Evolutionary conservation across 495 filamentous ascomycete genomes (phyloP).

Genomic region (Hyaloscypha variabilis): DNA sequence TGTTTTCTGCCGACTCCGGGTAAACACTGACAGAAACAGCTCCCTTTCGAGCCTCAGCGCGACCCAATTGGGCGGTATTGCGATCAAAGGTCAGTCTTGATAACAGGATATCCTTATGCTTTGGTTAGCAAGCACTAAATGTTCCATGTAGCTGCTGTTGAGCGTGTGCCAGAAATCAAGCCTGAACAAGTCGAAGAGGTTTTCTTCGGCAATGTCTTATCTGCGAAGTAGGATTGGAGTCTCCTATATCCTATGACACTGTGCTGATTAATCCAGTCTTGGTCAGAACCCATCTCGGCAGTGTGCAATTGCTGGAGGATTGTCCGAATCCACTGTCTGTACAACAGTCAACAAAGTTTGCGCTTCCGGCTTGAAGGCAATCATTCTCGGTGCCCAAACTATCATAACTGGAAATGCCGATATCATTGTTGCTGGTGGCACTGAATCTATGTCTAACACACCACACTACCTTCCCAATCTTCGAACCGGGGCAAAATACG

Average conservation of each 20-base stretch:
- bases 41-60: constrained; percentile 86
- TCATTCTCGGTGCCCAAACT: constrained; percentile 93
- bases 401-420: constrained; percentile 94
- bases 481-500: constrained; percentile 86
- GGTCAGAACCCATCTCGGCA: constrained; percentile 96
- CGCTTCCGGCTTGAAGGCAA: constrained; percentile 89
- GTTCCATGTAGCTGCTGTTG: constrained; percentile 68
- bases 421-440: constrained; percentile 87
- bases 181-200: constrained; percentile 89
- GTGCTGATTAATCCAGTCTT: constrained; percentile 57
- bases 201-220: constrained; percentile 97
- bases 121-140: not conserved
- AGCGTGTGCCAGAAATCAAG: constrained; percentile 82
- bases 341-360: constrained; percentile 99
- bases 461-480: constrained; percentile 93
- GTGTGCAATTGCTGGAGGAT: constrained; percentile 85
- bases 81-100: constrained; percentile 75
- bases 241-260: not conserved
- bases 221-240: constrained; percentile 81
- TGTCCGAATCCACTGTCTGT: constrained; percentile 74
- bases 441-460: constrained; percentile 96
- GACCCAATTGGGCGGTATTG: constrained; percentile 84
- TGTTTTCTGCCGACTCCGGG: constrained; percentile 30
- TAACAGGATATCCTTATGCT: not conserved
- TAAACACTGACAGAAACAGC: constrained; percentile 44